Percentiles rank a stretch among this genome's conserved stretches.
phyloP scores from a whole-genome alignment of 2,329 filamentous ascomycete species.

The Colletotrichum viniferum region DNA sequence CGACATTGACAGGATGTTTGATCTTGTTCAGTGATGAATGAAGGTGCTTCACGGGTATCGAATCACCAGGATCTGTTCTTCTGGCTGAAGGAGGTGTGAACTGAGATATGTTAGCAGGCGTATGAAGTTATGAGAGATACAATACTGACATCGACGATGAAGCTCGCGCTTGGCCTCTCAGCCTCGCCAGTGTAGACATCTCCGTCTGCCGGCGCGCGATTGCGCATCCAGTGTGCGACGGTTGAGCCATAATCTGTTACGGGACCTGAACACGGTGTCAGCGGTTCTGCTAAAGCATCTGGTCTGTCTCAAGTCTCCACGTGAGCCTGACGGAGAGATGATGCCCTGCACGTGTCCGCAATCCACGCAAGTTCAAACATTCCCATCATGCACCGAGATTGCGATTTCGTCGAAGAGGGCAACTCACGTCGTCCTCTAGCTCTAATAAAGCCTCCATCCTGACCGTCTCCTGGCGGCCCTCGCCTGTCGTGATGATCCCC shows the following conservation, averaged over 20 bases:
- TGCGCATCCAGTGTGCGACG: constrained; percentile 88
- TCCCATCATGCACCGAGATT: not conserved
- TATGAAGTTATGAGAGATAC: not conserved
- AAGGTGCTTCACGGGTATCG: constrained; percentile 91
- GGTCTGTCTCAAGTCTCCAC: not conserved
- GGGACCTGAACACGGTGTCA: constrained; percentile 62
- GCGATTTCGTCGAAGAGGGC: not conserved
- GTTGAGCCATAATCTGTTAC: constrained; percentile 94
- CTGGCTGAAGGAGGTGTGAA: constrained; percentile 86
- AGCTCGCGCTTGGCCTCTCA: constrained; percentile 87
- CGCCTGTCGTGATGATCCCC: constrained; percentile 49
- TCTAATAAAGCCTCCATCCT: constrained; percentile 51
- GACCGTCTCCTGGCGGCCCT: constrained; percentile 39
- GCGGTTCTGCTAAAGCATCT: not conserved
- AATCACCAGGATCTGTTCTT: constrained; percentile 76
- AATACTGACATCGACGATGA: constrained; percentile 79
- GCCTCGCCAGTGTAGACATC: constrained; percentile 69
- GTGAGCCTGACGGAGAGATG: not conserved
- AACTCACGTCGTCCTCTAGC: constrained; percentile 57
- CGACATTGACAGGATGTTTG: constrained; percentile 95
- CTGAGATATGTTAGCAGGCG: constrained; percentile 47
- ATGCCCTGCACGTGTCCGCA: not conserved
- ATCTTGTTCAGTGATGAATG: constrained; percentile 99
- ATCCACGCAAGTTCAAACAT: not conserved
- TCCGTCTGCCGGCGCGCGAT: constrained; percentile 54